A percentile compares a stretch with the other conserved stretches of the same genome.
Conservation (phyloP, 2,329 filamentous ascomycete genomes). For the Botryotinia convoluta region DNA sequence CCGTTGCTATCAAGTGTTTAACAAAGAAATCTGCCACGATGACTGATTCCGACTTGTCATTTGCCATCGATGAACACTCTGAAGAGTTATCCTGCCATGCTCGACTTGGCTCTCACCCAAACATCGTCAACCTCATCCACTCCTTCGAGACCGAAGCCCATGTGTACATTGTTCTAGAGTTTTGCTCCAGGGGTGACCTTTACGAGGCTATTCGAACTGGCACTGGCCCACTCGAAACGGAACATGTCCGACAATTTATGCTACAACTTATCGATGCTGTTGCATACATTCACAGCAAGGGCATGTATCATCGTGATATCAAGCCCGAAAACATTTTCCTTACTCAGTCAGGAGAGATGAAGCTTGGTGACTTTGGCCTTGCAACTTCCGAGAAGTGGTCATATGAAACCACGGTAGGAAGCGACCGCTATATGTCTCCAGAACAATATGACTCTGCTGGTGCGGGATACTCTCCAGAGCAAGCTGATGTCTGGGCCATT, state of each 20-base stretch:
- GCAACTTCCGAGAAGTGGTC: conserved; percentile 89
- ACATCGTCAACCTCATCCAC: conserved; percentile 89
- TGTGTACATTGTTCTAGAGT: conserved; percentile 89
- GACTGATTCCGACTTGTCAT: conserved; percentile 51
- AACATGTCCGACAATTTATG: conserved; percentile 98
- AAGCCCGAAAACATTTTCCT: conserved; percentile 99
- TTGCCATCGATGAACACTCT: conserved; percentile 77
- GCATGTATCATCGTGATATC: conserved; percentile 95
- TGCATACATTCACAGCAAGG: conserved; percentile 84
- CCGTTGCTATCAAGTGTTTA: conserved; percentile 94
- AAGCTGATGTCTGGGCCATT: conserved; percentile 96
- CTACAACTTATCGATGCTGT: conserved; percentile 87
- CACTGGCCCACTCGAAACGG: conserved; percentile 86
- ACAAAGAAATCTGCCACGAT: conserved; percentile 70
- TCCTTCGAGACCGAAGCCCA: conserved; percentile 92
- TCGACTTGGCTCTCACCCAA: conserved; percentile 74
- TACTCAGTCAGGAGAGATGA: conserved; percentile 81
- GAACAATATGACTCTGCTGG: conserved; percentile 92
- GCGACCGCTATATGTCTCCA: conserved; percentile 98
- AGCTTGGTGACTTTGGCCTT: conserved; percentile 94
- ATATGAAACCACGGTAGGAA: conserved; percentile 89
- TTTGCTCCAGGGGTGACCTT: conserved; percentile 89
- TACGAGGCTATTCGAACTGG: conserved; percentile 94
- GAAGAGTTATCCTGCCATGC: conserved; percentile 79
- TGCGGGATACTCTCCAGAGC: conserved; percentile 84